phyloP scores from a whole-genome alignment of 495 filamentous ascomycete species.

The Aspergillus wentii region DNA sequence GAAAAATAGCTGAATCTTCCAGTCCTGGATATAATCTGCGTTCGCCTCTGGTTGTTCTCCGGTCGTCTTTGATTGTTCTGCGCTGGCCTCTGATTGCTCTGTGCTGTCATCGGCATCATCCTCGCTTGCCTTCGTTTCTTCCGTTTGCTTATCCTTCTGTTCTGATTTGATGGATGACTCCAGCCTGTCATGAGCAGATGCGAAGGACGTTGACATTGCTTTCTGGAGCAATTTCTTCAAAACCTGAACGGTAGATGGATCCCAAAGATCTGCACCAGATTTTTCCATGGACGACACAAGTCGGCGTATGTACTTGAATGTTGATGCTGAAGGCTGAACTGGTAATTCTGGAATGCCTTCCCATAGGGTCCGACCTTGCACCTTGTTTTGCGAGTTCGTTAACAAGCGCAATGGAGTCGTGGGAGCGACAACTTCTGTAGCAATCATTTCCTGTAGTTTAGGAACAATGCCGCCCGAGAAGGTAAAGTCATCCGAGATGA shows the following conservation, averaged over 20 bases:
- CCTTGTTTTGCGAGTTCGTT: conserved; percentile 4
- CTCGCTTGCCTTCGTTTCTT: not conserved
- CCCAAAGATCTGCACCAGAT: conserved; percentile 80
- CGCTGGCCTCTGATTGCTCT: conserved; percentile 1
- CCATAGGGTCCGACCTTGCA: conserved; percentile 61
- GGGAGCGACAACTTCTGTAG: conserved; percentile 23
- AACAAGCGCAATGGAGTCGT: conserved; percentile 8
- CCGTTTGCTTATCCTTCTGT: not conserved
- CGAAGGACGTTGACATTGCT: conserved; percentile 18
- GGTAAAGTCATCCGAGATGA: conserved; percentile 30
- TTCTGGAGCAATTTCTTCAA: conserved; percentile 54
- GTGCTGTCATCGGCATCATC: not conserved
- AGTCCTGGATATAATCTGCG: conserved; percentile 36
- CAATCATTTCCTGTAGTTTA: conserved; percentile 52
- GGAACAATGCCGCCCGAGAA: conserved; percentile 45
- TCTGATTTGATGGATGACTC: conserved; percentile 7
- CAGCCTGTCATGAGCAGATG: conserved; percentile 19
- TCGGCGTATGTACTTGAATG: conserved; percentile 68
- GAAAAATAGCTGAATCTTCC: conserved; percentile 70
- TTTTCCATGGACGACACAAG: conserved; percentile 62
- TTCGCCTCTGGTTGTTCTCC: conserved; percentile 9
- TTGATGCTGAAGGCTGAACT: conserved; percentile 71
- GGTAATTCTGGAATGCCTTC: conserved; percentile 73
- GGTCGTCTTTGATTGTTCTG: conserved; percentile 5
- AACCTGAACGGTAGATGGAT: conserved; percentile 55